Evolutionary conservation across 1,139 yeast species (phyloP), one percentile per base, ranked within the genome.

Genomic region (Hanseniaspora gamundiae): DNA sequence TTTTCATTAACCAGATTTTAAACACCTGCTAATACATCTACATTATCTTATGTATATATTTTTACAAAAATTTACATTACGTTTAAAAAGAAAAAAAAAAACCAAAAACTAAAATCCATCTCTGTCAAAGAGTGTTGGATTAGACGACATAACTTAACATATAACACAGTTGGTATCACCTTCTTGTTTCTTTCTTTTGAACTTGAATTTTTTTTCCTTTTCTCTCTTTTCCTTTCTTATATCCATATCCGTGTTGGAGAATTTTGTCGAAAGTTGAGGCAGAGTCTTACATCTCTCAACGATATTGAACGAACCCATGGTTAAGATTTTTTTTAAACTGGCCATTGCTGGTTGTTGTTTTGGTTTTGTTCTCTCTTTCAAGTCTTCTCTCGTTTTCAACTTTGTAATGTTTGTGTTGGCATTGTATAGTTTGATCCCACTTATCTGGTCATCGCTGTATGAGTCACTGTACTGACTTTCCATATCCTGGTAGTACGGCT

Each of bases 201-300:
- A 11, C 14, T 42, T 42, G 11, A 21, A 14, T 16, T 38, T 38
- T 39, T 41, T 42, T 11, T 28, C 31, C 16, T 28, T 28, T 28
- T n/a, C 16, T 28, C 16, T 28, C 31, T 28, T 28, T 28, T 28
- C n/a, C 6, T 7, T 28, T 7, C 31, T 11, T 7, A 10, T 11
- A 28, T 28, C 16, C 16, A 24, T 24, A 7, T 24, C 26, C 6
- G 26, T 24, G 26, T 24, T 24, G 26, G 26, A 24, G 9, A 24
- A 24, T 29, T 29, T 14, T 29, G 33, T 29, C 7, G 17, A 29
- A 5, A 29, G 14, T 29, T 29, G 14, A 9, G 39, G 39, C 16
- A 36, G 10, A 6, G 59, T 55, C 42, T 52, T 53, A 38, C 59
- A 49, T 44, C 60, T 54, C 40, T 55, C 60, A 2, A 57, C 56